Percentiles rank a stretch among this genome's conserved stretches.
Evolutionary conservation across 1,139 yeast genomes (phyloP).

Genomic region (Hemisphaericaspora subhashii): DNA sequence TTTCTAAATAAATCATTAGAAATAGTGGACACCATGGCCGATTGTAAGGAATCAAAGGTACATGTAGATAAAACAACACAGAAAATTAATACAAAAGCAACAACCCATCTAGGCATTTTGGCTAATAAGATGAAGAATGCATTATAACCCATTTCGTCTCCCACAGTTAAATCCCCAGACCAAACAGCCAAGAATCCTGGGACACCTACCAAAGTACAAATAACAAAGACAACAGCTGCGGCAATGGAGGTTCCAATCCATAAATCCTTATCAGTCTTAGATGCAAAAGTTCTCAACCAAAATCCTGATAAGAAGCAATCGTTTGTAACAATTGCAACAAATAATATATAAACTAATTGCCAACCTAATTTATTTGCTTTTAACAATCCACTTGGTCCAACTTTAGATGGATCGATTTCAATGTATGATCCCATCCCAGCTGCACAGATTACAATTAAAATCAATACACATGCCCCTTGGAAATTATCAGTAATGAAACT

Average conservation of each 20-base stretch:
- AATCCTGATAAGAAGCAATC: slow-evolving; percentile 90
- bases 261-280: slow-evolving; percentile 73
- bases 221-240: slow-evolving; percentile 58
- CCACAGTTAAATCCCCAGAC: slow-evolving; percentile 71
- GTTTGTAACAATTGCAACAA: slow-evolving; percentile 85
- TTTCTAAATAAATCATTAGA: slow-evolving; percentile 90
- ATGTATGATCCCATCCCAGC: slow-evolving; percentile 81
- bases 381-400: slow-evolving; percentile 66
- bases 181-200: slow-evolving; percentile 90
- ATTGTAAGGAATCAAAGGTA: slow-evolving; percentile 85
- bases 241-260: slow-evolving; percentile 76
- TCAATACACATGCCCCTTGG: slow-evolving; percentile 75
- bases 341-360: slow-evolving; percentile 82
- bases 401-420: slow-evolving; percentile 60
- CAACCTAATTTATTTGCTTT: slow-evolving; percentile 75
- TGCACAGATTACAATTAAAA: slow-evolving; percentile 68
- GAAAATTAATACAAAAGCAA: slow-evolving; percentile 80
- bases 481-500: slow-evolving; percentile 86
- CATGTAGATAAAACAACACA: slow-evolving; percentile 76
- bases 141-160: slow-evolving; percentile 58
- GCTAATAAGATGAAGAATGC: slow-evolving; percentile 71
- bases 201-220: slow-evolving; percentile 73
- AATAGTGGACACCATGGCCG: slow-evolving; percentile 84
- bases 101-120: slow-evolving; percentile 83
- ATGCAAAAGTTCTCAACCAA: slow-evolving; percentile 93